Percentiles rank a stretch among this genome's conserved stretches.
Conservation (phyloP, 2,329 filamentous ascomycete species). For the Pseudogymnoascus sp. region DNA sequence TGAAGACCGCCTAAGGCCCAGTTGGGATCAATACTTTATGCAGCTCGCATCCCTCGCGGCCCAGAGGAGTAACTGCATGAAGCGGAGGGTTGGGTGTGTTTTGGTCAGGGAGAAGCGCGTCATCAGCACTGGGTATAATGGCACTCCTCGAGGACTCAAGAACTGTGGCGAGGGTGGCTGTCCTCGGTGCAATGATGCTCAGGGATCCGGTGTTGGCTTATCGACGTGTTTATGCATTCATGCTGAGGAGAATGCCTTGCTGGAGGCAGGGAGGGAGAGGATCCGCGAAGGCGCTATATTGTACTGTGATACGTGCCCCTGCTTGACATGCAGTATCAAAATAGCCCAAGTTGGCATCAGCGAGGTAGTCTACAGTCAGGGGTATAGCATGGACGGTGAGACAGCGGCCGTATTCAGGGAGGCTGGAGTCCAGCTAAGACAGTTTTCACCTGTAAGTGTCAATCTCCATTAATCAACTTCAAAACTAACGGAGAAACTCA, state of each 20-base stretch:
- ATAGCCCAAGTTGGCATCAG: conserved; percentile 93
- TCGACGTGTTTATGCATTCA: conserved; percentile 93
- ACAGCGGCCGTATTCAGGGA: conserved; percentile 74
- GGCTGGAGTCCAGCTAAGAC: conserved; percentile 75
- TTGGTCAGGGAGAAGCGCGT: conserved; percentile 79
- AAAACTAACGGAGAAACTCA: conserved; percentile 27
- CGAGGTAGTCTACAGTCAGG: conserved; percentile 89
- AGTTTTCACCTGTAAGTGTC: conserved; percentile 71
- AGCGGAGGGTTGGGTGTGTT: conserved; percentile 89
- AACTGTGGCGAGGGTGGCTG: conserved; percentile 96
- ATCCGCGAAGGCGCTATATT: conserved; percentile 75
- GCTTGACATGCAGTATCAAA: conserved; percentile 96
- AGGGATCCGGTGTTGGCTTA: conserved; percentile 61
- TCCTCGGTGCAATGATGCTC: conserved; percentile 71
- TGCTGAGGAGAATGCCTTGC: conserved; percentile 91
- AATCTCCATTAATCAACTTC: background rate
- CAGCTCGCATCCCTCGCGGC: conserved; percentile 85
- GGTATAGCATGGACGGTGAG: conserved; percentile 88
- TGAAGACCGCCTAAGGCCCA: conserved; percentile 71
- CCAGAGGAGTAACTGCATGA: conserved; percentile 95
- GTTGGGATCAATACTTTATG: conserved; percentile 99
- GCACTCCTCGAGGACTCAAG: conserved; percentile 77
- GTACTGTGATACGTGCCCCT: conserved; percentile 95
- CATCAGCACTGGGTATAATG: conserved; percentile 94
- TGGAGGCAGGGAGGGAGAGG: conserved; percentile 87